These are phyloP conservation scores for Soucietia sequanensis DNA, from an alignment of 805 yeast genomes.

Conservation along the genomic window DNA sequence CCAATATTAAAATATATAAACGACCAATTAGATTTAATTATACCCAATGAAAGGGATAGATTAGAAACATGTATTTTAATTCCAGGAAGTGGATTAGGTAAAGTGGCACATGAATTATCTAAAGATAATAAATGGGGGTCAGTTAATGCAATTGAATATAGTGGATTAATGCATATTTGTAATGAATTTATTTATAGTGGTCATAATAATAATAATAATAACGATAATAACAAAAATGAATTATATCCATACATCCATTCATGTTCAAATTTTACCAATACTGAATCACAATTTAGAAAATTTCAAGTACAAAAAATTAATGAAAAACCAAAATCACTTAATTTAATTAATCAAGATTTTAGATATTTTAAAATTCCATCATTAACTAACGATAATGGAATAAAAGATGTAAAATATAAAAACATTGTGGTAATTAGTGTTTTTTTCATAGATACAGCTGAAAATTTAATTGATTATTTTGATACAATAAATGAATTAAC, in stretches of 20 bases:
- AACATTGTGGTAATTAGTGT: constrained; percentile 61
- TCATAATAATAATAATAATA: background rate
- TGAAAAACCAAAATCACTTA: constrained; percentile 47
- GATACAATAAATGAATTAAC: constrained; percentile 50
- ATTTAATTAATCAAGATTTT: constrained; percentile 62
- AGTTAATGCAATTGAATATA: constrained; percentile 75
- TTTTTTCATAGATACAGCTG: constrained; percentile 91
- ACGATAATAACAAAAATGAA: constrained; percentile 6
- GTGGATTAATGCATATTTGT: constrained; percentile 72
- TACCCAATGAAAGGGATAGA: constrained; percentile 24
- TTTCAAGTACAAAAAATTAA: constrained; percentile 25
- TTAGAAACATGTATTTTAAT: constrained; percentile 54
- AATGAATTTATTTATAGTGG: constrained; percentile 53
- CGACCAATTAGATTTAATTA: constrained; percentile 35
- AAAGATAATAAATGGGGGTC: constrained; percentile 35
- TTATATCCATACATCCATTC: constrained; percentile 58
- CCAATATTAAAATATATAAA: constrained; percentile 56
- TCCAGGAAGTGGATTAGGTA: constrained; percentile 89
- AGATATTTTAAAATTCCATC: constrained; percentile 42
- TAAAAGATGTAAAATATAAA: constrained; percentile 30
- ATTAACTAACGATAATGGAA: too few species aligned
- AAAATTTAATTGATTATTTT: constrained; percentile 73
- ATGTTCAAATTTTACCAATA: constrained; percentile 60
- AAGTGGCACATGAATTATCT: constrained; percentile 66
- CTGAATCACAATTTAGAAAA: constrained; percentile 50